Percentiles rank a stretch among this genome's conserved stretches.
Conservation (phyloP, 768 basidiomycete species). For the Mycena metata region DNA sequence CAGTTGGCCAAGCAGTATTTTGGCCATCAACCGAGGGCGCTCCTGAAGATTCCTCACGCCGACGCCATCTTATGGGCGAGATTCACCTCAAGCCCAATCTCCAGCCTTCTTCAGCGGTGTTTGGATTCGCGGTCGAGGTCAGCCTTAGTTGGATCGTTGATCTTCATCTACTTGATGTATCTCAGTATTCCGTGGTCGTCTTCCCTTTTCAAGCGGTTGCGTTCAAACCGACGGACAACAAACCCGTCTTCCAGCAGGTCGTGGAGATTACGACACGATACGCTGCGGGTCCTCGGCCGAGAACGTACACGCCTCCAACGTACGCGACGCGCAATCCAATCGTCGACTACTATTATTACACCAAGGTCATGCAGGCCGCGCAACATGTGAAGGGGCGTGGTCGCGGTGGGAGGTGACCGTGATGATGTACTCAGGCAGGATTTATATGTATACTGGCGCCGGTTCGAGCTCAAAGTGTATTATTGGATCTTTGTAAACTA, state of each 20-base stretch:
- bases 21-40: conserved; percentile 34
- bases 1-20: conserved; percentile 33
- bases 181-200: conserved; percentile 34
- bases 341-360: conserved; percentile 35
- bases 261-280: conserved; percentile 36
- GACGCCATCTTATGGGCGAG: conserved; percentile 36
- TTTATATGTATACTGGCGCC: too few species aligned
- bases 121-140: conserved; percentile 31
- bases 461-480: too few species aligned
- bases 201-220: conserved; percentile 35
- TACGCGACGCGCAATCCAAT: conserved; percentile 22
- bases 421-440: too few species aligned
- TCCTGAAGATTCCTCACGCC: conserved; percentile 11
- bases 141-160: not conserved
- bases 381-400: not conserved
- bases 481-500: too few species aligned
- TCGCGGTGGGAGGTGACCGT: too few species aligned
- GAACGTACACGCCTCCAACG: conserved; percentile 26
- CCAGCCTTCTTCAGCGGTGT: conserved; percentile 25
- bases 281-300: conserved; percentile 30
- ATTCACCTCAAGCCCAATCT: conserved; percentile 29
- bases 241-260: conserved; percentile 22
- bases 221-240: conserved; percentile 29
- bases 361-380: conserved; percentile 19
- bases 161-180: not conserved